Evolutionary conservation across 176 grass and related monocot genomes (phyloP), one percentile per base, ranked within the genome.

Genomic region (Avena atlantica): DNA sequence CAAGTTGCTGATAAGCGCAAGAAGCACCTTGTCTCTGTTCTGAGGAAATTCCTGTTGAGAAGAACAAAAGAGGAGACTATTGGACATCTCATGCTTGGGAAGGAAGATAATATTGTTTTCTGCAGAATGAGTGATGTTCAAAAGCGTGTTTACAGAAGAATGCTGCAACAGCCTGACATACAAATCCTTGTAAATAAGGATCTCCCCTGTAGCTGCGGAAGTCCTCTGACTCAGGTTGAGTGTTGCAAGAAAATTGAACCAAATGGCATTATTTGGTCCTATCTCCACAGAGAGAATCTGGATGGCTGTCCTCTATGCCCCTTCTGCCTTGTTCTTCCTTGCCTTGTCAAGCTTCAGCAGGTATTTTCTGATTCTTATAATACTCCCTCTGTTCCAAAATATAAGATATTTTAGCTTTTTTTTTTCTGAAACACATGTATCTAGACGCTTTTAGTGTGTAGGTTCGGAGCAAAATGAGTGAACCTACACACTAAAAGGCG

Each of bases 81-180:
- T 70, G 96, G 96, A 14, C 96, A 98, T 86, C 91, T 98, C 78
- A 95, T 98, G 96, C 90, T 94, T 42, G 96, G 96, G 76, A 95
- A 98, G 78, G 96, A 98, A 66, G 96, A 98, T 91, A 98, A 98
- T 94, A 90, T 98, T 81, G 88, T 98, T 60, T 98, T 98, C 78
- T 98, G 93, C 89, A 95, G 75, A 91, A 95, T 98, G 93, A 98
- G 93, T 89, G 93, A 98, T 36, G 88, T 95, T 55, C 96, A 98
- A 91, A 98, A 98, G 74, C 83, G 93, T 76, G 93, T 92, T 86
- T 95, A 98, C 51, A 98, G 90, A 91, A 92, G 93, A 89, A 95
- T 98, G 93, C 85, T 98, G 76, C 92, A 91, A 79, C 93, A 95
- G 66, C 93, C 96, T 95, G 96, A 98, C 73, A 84, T 98, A 67